Evolutionary conservation across 2,329 filamentous ascomycete genomes (phyloP).

Genomic region (Penicillium sp.): DNA sequence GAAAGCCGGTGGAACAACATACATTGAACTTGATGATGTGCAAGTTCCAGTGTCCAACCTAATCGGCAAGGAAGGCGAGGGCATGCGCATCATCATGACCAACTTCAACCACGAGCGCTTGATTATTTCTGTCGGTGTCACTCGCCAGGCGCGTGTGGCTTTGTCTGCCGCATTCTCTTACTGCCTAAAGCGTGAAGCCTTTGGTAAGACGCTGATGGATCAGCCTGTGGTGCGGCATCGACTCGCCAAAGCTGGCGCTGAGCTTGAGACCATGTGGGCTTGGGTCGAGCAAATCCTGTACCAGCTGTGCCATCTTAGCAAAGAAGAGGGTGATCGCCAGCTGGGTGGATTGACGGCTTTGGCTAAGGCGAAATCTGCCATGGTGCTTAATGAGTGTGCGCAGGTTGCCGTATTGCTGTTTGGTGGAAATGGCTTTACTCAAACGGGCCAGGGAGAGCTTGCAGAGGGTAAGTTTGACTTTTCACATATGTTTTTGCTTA

Average conservation of each 20-base stretch:
- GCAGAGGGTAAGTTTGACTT: constrained; percentile 59
- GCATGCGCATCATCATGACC: constrained; percentile 74
- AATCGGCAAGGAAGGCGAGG: constrained; percentile 67
- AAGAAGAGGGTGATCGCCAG: constrained; percentile 50
- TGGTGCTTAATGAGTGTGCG: constrained; percentile 71
- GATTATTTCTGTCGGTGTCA: constrained; percentile 64
- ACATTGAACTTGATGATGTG: constrained; percentile 75
- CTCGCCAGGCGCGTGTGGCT: constrained; percentile 63
- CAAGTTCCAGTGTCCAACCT: constrained; percentile 70
- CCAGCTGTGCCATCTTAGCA: constrained; percentile 62
- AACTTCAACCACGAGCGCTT: constrained; percentile 81
- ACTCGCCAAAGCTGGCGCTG: constrained; percentile 68
- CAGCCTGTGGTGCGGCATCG: constrained; percentile 73
- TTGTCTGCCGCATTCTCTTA: constrained; percentile 63
- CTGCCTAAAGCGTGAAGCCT: constrained; percentile 66
- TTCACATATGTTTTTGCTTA: constrained; percentile 1
- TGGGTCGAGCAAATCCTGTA: constrained; percentile 74
- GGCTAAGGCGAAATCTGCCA: constrained; percentile 70
- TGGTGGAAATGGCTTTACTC: constrained; percentile 72
- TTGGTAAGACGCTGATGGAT: constrained; percentile 68
- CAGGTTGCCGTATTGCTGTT: constrained; percentile 70
- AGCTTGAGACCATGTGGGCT: constrained; percentile 69
- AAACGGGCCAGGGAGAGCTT: constrained; percentile 68
- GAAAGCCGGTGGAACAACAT: constrained; percentile 68
- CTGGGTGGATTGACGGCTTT: constrained; percentile 72